A percentile compares a stretch with the other conserved stretches of the same genome.
Conservation (phyloP, 2,329 filamentous ascomycete genomes). For the Ascochyta rabiei region DNA sequence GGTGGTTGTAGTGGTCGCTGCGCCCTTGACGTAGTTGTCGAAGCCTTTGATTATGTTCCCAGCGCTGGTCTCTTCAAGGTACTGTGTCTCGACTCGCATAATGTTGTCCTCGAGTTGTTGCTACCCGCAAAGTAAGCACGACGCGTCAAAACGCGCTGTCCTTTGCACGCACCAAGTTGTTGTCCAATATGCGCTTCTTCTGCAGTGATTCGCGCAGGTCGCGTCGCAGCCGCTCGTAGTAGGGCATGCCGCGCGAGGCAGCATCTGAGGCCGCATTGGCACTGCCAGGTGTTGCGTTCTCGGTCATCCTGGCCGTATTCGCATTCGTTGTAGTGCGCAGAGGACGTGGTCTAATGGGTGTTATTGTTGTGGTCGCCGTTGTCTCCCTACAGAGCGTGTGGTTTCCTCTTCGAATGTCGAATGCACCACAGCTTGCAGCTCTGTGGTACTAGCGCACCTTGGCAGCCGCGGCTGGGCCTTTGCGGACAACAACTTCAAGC, state of each 20-base stretch:
- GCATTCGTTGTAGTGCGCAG: background rate
- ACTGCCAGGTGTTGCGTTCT: conserved; percentile 53
- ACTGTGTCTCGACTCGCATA: conserved; percentile 79
- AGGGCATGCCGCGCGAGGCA: conserved; percentile 61
- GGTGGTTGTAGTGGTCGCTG: conserved; percentile 63
- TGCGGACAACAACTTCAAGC: conserved; percentile 5
- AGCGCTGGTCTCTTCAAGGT: conserved; percentile 81
- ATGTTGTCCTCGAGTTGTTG: conserved; percentile 78
- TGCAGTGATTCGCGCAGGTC: conserved; percentile 71
- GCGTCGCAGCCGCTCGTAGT: conserved; percentile 74
- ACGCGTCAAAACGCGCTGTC: conserved; percentile 3
- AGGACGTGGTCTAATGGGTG: background rate
- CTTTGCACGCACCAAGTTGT: conserved; percentile 58
- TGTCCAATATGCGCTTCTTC: conserved; percentile 69
- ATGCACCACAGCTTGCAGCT: conserved; percentile 6
- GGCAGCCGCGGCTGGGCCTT: conserved; percentile 11
- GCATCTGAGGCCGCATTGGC: conserved; percentile 49
- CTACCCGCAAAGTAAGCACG: conserved; percentile 47
- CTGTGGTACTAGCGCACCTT: background rate
- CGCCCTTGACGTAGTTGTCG: conserved; percentile 95
- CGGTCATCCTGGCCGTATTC: conserved; percentile 50
- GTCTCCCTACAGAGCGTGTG: background rate
- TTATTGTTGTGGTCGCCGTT: background rate
- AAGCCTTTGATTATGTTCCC: conserved; percentile 98
- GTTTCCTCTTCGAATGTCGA: conserved; percentile 4